Evolutionary conservation across 208 protist genomes (phyloP).

Genomic region (Leishmania tropica): DNA sequence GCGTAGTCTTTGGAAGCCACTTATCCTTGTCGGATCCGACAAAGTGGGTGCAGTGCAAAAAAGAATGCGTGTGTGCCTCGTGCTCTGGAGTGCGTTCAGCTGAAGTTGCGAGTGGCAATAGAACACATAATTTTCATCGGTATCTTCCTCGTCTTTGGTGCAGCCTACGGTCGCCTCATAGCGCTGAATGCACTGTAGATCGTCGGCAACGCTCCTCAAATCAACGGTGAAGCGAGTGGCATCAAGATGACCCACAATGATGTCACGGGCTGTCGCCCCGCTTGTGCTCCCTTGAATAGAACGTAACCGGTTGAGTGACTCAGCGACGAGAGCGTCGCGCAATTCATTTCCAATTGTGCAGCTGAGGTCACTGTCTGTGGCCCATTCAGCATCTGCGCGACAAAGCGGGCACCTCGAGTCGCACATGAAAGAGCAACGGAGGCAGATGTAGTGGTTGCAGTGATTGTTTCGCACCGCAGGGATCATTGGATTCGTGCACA

Average conservation of each 20-base stretch:
- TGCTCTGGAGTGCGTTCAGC: background rate
- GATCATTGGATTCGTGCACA: constrained; percentile 13
- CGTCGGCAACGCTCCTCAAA: background rate
- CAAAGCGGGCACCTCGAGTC: constrained; percentile 3
- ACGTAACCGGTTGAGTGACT: background rate
- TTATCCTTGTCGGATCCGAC: background rate
- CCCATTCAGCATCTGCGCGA: constrained; percentile 2
- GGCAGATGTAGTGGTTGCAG: constrained; percentile 11
- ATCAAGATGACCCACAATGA: constrained; percentile 10
- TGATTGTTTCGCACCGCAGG: constrained; percentile 11
- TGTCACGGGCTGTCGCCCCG: background rate
- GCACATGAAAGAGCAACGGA: constrained; percentile 15
- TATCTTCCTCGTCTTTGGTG: background rate
- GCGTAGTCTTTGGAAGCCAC: background rate
- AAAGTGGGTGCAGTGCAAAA: constrained; percentile 5
- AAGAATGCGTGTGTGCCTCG: background rate
- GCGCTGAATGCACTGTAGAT: constrained; percentile 1
- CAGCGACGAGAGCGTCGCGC: constrained; percentile 7
- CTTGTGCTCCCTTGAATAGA: background rate
- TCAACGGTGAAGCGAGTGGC: background rate
- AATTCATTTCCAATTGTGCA: background rate
- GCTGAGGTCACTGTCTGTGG: constrained; percentile 18
- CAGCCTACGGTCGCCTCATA: background rate
- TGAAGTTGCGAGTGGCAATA: background rate
- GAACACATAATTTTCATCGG: background rate